phyloP scores from a whole-genome alignment of 1,284 basidiomycete genomes.

The Tylopilus orsonianus region DNA sequence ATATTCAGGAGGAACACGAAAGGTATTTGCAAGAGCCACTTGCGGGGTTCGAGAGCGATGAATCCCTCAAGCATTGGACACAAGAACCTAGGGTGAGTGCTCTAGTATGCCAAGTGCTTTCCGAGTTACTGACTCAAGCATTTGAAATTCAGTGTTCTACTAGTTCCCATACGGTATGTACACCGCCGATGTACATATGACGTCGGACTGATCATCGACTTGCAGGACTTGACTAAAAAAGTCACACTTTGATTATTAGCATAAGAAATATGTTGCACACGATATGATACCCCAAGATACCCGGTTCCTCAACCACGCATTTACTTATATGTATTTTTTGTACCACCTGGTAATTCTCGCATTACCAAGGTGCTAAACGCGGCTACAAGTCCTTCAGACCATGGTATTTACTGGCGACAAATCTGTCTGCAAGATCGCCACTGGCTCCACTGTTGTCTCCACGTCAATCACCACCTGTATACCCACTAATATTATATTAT shows the following conservation, averaged over 20 bases:
- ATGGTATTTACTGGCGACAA: no score
- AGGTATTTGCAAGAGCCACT: neutral
- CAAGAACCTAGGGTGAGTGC: constrained; percentile 26
- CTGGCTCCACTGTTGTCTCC: no score
- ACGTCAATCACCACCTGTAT: no score
- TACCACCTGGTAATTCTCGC: no score
- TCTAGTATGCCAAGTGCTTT: neutral
- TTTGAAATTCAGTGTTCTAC: constrained; percentile 13
- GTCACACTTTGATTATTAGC: constrained; percentile 13
- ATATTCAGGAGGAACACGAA: constrained; percentile 19
- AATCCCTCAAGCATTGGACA: constrained; percentile 3
- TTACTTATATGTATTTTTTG: no score
- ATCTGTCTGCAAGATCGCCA: no score
- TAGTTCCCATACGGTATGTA: constrained; percentile 14
- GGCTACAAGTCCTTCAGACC: no score
- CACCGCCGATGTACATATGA: neutral
- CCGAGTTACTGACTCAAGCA: no score
- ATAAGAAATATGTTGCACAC: neutral
- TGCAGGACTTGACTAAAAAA: constrained; percentile 14
- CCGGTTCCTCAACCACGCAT: no score
- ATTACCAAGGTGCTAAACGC: no score
- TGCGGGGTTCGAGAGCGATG: neutral
- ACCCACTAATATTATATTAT: no score
- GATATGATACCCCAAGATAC: no score
- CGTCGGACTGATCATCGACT: neutral